These are phyloP conservation scores for Fusarium bactridioides DNA, from an alignment of 2,329 filamentous ascomycete genomes.

Conservation along the genomic window DNA sequence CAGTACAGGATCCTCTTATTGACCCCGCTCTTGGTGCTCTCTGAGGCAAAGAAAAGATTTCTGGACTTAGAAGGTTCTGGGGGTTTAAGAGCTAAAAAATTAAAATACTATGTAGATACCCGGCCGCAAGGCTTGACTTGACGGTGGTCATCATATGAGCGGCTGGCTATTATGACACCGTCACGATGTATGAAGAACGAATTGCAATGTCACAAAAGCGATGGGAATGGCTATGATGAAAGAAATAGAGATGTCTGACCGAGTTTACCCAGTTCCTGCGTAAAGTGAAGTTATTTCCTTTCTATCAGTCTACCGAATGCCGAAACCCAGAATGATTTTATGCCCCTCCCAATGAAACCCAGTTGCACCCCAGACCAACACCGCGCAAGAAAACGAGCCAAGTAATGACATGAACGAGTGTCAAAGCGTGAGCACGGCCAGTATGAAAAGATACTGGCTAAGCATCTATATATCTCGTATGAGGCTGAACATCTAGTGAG, in stretches of 20 bases:
- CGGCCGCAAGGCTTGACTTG: slow-evolving; percentile 25
- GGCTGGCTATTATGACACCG: neutral
- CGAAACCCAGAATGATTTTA: slow-evolving; percentile 7
- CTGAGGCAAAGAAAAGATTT: neutral
- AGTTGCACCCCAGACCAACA: slow-evolving; percentile 12
- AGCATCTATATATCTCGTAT: neutral
- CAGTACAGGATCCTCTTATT: slow-evolving; percentile 39
- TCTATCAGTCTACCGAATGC: slow-evolving; percentile 28
- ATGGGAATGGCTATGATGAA: neutral
- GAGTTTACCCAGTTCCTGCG: neutral
- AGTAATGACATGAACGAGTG: neutral
- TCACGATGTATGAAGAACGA: slow-evolving; percentile 23
- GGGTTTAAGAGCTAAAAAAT: slow-evolving; percentile 9
- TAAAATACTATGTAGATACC: slow-evolving; percentile 33
- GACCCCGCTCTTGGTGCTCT: slow-evolving; percentile 44
- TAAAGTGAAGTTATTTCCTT: slow-evolving; percentile 9
- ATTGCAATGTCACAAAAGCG: slow-evolving; percentile 10
- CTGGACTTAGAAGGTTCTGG: slow-evolving; percentile 7
- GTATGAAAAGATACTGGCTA: neutral
- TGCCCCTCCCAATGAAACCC: neutral
- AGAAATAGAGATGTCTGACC: neutral
- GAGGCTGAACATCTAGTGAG: slow-evolving; percentile 45
- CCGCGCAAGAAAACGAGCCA: slow-evolving; percentile 19
- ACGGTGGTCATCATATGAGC: neutral
- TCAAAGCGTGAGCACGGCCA: neutral